Evolutionary conservation across 2,329 filamentous ascomycete genomes (phyloP), one percentile per base, ranked within the genome.

Genomic region (Remersonia thermophila): DNA sequence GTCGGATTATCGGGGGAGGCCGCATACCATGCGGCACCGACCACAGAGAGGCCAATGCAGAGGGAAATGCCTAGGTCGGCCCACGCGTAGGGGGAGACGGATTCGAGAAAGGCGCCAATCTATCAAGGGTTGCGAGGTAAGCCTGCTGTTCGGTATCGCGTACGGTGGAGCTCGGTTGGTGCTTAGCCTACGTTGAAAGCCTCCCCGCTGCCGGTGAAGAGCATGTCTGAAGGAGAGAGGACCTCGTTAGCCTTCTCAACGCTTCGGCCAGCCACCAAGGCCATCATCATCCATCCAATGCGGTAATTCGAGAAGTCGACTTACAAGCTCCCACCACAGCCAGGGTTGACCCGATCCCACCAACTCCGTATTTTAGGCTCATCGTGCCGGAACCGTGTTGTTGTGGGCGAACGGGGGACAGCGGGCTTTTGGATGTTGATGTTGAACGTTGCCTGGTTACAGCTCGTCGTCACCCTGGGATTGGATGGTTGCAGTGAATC

Each of bases 21-120:
- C 66, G 48, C n/a, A n/a, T 76, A 96, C 91, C 91, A 98, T 72
- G 89, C 89, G 56, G 91, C 93, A 57, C 91, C 91, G 26, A 96
- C 85, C 30, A 95, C 89, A 38, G 91, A 98, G 40, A 96, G 69
- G 42, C 89, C 87, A 55, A 98, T 96, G 63, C 91, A 98, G 43
- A 96, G 74, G 34, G 76, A 81, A 54, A 98, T 94, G 47, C 91
- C 93, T 38, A 91, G 61, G 58, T 77, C 79, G 43, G 89, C 91
- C 86, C 87, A 98, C 32, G 82, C 83, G 57, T 89, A 93, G 15
- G 91, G 93, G 39, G 91, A 96, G 51, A 96, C 76, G 45, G 81
- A 80, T 64, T 94, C 86, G 61, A 98, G 77, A 59, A 96, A 96
- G 58, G 80, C 79, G 60, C 93, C 93, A 60, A 96, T 73, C 81